Base-by-base conservation (phyloP, 306 rosid species). In the Cajanus cajan region DNA sequence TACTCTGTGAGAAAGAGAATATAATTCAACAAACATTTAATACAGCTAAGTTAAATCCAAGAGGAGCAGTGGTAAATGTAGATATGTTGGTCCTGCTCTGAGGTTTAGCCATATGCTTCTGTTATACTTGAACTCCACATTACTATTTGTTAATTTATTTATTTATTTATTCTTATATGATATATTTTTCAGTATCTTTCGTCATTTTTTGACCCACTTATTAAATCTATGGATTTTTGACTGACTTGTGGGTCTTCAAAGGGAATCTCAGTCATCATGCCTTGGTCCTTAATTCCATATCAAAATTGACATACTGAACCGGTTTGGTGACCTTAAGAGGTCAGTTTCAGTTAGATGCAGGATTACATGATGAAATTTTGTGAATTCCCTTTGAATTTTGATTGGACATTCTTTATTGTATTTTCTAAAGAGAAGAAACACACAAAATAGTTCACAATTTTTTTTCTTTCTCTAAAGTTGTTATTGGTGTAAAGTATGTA, bases 371-470 rank as follows among this genome's bases (percentile, higher is more conserved):
- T 57, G 28, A 57, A 68, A 78, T 5, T 33, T 75, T 55, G 62
- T 39, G 47, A 82, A 79, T 70, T 24, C 74, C 74, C 37, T 45
- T 83, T 36, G 65, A 36, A 82, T 87, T 76, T 68, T 84, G 90
- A 94, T 90, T 88, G 68, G 97, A 92, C 95, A 81, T 85, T 78
- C 40, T 59, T 59, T 7, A 59, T 59, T 24, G 36, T 11, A 22
- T 57, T 58, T 55, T 55, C 2, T 21, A 55, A 0, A 7, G 63
- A 55, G 7, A 8, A 40, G 11, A 11, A 0, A 21, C 3, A 55
- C 25, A 8, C 39, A 58, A 12, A 24, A 55, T 21, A 4, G 2
- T n/a, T n/a, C 2, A 28, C 31, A 28, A 28, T 28, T 28, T 28
- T 28, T 28, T 28, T 28, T 3, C 31, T 28, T 28, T 28, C 3